A percentile compares a stretch with the other conserved stretches of the same genome.
Evolutionary conservation across 768 basidiomycete genomes (phyloP).

Genomic region (Lenzites betulinus): DNA sequence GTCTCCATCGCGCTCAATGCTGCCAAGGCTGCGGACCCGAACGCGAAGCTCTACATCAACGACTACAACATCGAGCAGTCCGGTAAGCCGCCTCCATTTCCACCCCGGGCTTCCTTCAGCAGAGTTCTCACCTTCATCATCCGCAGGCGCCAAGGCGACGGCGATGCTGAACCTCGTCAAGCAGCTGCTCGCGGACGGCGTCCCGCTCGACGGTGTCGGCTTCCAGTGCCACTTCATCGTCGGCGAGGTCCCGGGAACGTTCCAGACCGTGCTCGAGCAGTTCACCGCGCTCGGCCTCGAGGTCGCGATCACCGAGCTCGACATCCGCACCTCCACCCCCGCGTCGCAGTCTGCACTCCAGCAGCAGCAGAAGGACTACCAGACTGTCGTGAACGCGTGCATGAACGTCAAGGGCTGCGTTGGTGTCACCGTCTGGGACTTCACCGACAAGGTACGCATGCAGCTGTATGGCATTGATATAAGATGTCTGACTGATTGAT

Average conservation of each 20-base stretch:
- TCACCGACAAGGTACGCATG: conserved; percentile 36
- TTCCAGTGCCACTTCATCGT: conserved; percentile 63
- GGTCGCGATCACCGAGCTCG: conserved; percentile 69
- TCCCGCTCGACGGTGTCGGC: conserved; percentile 64
- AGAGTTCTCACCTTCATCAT: neutral
- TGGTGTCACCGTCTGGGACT: conserved; percentile 45
- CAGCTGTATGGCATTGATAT: neutral
- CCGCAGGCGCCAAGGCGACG: conserved; percentile 50
- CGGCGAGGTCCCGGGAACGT: conserved; percentile 49
- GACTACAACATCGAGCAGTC: conserved; percentile 39
- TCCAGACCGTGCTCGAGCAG: conserved; percentile 50
- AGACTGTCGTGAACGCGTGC: conserved; percentile 57
- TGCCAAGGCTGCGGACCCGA: conserved; percentile 55
- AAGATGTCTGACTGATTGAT: neutral
- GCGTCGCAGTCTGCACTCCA: conserved; percentile 47
- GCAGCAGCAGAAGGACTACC: conserved; percentile 61
- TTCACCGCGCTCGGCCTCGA: conserved; percentile 65
- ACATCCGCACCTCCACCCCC: conserved; percentile 61
- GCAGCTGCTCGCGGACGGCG: conserved; percentile 45
- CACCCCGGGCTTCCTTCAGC: too few relatives aligned
- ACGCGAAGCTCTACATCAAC: conserved; percentile 57
- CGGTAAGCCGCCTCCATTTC: conserved; percentile 12
- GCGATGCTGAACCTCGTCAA: conserved; percentile 56
- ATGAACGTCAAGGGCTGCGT: conserved; percentile 40
- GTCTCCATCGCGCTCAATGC: conserved; percentile 53